These are phyloP conservation scores for Echium plantagineum DNA, from an alignment of 257 asterid genomes.

Conservation along the genomic window DNA sequence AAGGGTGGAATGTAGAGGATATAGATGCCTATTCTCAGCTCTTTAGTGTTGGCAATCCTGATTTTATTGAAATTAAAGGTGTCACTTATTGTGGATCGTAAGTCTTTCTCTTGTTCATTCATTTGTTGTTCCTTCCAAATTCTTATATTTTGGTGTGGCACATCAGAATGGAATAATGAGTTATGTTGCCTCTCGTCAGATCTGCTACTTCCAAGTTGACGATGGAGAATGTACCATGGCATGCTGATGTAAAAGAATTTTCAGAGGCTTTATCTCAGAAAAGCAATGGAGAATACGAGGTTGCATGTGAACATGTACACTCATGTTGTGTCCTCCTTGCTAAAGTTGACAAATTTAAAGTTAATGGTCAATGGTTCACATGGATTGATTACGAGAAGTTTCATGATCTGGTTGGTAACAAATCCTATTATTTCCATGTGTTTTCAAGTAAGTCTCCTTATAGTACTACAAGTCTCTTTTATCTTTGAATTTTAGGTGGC, in stretches of 20 bases:
- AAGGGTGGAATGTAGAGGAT: conserved; percentile 98
- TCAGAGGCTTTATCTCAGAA: conserved; percentile 72
- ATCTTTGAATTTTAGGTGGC: conserved; percentile 46
- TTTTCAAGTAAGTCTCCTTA: background rate
- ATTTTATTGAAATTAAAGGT: conserved; percentile 94
- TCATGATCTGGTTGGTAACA: conserved; percentile 67
- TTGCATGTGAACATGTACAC: conserved; percentile 94
- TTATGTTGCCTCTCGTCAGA: conserved; percentile 23
- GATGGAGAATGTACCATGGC: conserved; percentile 99
- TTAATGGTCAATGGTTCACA: conserved; percentile 75
- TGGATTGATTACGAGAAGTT: conserved; percentile 98
- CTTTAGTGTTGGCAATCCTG: conserved; percentile 70
- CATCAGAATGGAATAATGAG: background rate
- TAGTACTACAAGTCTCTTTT: background rate
- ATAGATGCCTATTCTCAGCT: conserved; percentile 77
- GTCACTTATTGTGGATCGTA: conserved; percentile 99
- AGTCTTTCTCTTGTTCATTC: conserved; percentile 17
- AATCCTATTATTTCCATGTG: background rate
- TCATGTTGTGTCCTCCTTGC: conserved; percentile 96
- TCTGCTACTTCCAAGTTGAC: conserved; percentile 94
- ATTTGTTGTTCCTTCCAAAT: background rate
- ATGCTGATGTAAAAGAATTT: conserved; percentile 78
- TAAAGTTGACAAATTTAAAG: conserved; percentile 70
- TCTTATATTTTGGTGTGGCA: background rate
- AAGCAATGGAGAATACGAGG: conserved; percentile 80